Evolutionary conservation across 1,139 yeast species (phyloP), one percentile per base, ranked within the genome.

Genomic region (Candida tetrigidarum): DNA sequence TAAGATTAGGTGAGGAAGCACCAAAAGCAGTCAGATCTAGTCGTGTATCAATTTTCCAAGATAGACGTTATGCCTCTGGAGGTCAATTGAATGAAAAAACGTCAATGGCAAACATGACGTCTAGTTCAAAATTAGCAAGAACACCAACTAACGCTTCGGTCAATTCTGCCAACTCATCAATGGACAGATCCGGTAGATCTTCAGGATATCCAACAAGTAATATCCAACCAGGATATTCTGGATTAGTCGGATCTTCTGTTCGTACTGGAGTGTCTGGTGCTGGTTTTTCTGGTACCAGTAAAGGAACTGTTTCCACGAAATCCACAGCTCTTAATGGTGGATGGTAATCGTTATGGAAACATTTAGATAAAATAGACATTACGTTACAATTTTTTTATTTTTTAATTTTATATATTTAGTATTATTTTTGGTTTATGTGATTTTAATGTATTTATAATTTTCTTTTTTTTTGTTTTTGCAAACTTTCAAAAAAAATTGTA

Each of bases 121-220:
- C 58, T 23, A 66, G 67, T 4, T 52, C 67, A 4, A 62, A 57
- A 48, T 60, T 71, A 46, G 59, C 64, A 18, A 60, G 67, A 49
- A 62, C 73, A 2, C 49, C 58, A 14, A 68, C 72, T 50, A 60
- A 66, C 43, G 52, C 60, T n/a, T 62, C 73, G 12, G 62, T 64
- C 15, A 50, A 56, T 4, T 59, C 64, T 20, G 36, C 44, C 59
- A 27, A 33, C 16, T 39, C 39, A n/a, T 39, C 37, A 11, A 28
- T 37, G 32, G 23, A 18, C 32, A 30, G 30, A 30, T 37, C 44
- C 2, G 44, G 41, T n/a, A 33, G 33, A 29, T 39, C 60, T 32
- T 67, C 73, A 2, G 62, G 69, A 32, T 39, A 16, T 20, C 29
- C 37, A 23, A 12, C 37, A 11, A 33, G 37, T 33, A 26, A 16